Conservation (phyloP, 148 eudicot genomes). For the Rhododendron ovatum region DNA sequence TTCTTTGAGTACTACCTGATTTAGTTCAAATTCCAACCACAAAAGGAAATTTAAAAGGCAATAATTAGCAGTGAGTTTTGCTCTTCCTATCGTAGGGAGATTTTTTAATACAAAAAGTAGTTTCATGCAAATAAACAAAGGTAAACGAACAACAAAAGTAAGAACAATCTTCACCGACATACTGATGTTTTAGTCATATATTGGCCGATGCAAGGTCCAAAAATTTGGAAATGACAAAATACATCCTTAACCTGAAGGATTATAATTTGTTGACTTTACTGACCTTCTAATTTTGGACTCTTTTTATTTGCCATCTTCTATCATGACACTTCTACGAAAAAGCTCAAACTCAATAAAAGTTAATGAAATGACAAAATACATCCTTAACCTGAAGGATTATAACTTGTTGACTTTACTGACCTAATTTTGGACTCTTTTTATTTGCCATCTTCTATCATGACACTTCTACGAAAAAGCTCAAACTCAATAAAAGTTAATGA, state of each 20-base stretch:
- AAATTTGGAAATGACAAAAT: not conserved
- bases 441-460: not conserved
- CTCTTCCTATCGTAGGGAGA: not conserved
- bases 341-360: not conserved
- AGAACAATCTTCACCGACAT: not conserved
- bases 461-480: not conserved
- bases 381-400: not conserved
- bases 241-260: not conserved
- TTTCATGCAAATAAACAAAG: not conserved
- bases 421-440: not conserved
- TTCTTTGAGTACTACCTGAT: conserved; percentile 84
- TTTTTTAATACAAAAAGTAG: not conserved
- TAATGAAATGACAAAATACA: not conserved
- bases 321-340: not conserved
- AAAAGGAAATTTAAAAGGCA: not conserved
- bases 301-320: not conserved
- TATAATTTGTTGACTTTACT: not conserved
- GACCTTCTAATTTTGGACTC: not conserved
- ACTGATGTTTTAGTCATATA: not conserved
- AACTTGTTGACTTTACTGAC: not conserved
- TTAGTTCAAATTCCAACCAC: not conserved
- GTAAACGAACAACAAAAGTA: not conserved
- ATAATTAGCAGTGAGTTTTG: not conserved
- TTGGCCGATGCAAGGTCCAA: not conserved
- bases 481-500: not conserved